phyloP scores from a whole-genome alignment of 2,329 filamentous ascomycete genomes.

The Clarireedia monteithiana region DNA sequence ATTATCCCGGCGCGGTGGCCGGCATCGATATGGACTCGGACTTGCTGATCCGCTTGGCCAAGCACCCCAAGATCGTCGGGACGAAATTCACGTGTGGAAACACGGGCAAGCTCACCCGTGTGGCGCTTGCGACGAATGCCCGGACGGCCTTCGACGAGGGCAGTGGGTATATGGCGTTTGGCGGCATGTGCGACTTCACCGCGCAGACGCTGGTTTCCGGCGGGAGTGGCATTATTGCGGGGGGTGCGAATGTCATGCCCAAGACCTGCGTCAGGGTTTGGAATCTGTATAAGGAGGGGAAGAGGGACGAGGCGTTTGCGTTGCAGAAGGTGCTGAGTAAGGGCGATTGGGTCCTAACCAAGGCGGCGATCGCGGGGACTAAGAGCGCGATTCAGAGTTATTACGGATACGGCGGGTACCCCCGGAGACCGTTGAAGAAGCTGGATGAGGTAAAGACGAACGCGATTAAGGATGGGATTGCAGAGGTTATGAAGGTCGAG shows the following conservation, averaged over 20 bases:
- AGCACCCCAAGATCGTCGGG: conserved; percentile 77
- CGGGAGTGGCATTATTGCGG: conserved; percentile 77
- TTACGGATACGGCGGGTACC: conserved; percentile 73
- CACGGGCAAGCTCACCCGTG: conserved; percentile 80
- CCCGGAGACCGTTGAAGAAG: conserved; percentile 63
- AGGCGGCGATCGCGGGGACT: conserved; percentile 76
- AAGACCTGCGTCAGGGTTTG: conserved; percentile 74
- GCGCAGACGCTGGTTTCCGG: conserved; percentile 72
- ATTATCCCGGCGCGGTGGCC: conserved; percentile 80
- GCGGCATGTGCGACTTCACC: conserved; percentile 82
- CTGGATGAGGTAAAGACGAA: conserved; percentile 48
- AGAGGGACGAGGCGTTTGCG: conserved; percentile 65
- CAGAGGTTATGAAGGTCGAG: conserved; percentile 61
- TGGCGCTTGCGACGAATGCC: conserved; percentile 65
- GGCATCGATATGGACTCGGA: conserved; percentile 89
- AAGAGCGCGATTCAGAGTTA: conserved; percentile 76
- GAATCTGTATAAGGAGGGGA: conserved; percentile 66
- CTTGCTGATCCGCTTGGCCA: conserved; percentile 68
- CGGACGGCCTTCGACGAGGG: conserved; percentile 54
- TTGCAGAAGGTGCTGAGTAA: conserved; percentile 72
- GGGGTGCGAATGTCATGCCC: conserved; percentile 77
- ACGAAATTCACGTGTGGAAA: conserved; percentile 91
- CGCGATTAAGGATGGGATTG: conserved; percentile 46
- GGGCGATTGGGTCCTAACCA: conserved; percentile 77
- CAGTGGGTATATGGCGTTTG: conserved; percentile 75